Evolutionary conservation across 2,329 filamentous ascomycete genomes (phyloP), one percentile per base, ranked within the genome.

Genomic region (Biscogniauxia sp.): DNA sequence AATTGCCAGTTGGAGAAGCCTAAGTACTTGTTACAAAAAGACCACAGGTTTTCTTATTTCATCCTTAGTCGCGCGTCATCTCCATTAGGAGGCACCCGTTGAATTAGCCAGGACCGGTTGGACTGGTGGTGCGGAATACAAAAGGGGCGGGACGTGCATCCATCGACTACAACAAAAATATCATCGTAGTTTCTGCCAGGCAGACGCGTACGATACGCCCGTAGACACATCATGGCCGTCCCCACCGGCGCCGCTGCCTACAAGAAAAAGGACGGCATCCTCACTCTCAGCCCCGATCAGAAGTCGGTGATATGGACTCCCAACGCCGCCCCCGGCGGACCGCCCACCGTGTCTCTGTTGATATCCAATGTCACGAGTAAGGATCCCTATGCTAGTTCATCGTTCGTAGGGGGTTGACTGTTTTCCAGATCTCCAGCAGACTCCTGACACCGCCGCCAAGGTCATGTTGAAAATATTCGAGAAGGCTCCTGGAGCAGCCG

Each of bases 391-490:
- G 19, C 57, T 60, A 19, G 20, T 55, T 20, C 50, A 57, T 53
- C 57, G 2, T 37, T 23, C 20, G 13, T 60, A 52, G 53, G 52
- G 60, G 45, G 61, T 54, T 65, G 57, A 58, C 45, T n/a, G 23
- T 32, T 52, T 5, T 55, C 32, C 68, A 95, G 92, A 98, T 78
- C 85, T 99, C 54, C 94, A 99, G 76, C 94, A 98, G 75, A 98
- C 95, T 0, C 93, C 95, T 13, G 92, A 92, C 62, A 88, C 83
- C n/a, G 88, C 87, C 41, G 81, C 92, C 19, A 97, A 97, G 81
- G 93, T 96, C 57, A 97, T 97, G 83, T 84, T 98, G 61, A 97
- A 95, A 75, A 89, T 99, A 58, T 91, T 97, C 68, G 90, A 90
- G 64, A 90, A 93, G 73, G 77, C 85, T 51, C 77, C 85, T 32